Base-by-base conservation (phyloP, 2,329 filamentous ascomycete genomes). In the Alternaria consortialis region DNA sequence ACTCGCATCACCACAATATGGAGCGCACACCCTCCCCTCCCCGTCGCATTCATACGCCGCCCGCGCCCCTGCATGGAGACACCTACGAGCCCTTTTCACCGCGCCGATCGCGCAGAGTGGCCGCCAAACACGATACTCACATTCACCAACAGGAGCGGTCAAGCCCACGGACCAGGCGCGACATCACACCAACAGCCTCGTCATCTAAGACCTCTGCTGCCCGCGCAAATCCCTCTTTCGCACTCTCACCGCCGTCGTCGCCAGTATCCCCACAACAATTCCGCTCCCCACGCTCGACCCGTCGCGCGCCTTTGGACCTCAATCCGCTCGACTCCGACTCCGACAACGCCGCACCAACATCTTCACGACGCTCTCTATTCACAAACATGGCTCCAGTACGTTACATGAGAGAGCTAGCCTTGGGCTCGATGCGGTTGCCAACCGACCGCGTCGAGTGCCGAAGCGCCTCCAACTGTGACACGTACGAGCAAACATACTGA, bases 11-110 rank as follows among this genome's bases (percentile, higher is more conserved):
- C 46, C 25, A 23, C 57, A 60, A 44, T 13, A 79, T 80, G 77
- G 72, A 79, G 50, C 76, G 84, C 55, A 91, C 90, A 43, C 89
- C 90, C 66, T 86, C 89, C 52, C 88, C 87, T 64, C 82, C 86
- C 37, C 77, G 81, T 42, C 80, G 81, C 65, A 80, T 91, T 63
- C 87, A 83, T 74, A 91, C 89, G 50, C 91, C 91, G 62, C 86
- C 86, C 40, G 88, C 91, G 56, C 91, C 91, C 48, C 86, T 85
- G 60, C 85, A 88, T 73, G 91, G 90, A 48, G 91, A 94, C 78
- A 80, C 83, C 64, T 93, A 89, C 83, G 86, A 91, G 72, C 91
- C 91, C 44, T 93, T 88, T 74, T 88, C 89, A 62, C 88, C 90
- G 56, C 86, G 90, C 76, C 90, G 91, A 71, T 76, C 75, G 31